Evolutionary conservation across 352 stramenopile species (phyloP), one percentile per base, ranked within the genome.

Genomic region (Lagenidium sp.): DNA sequence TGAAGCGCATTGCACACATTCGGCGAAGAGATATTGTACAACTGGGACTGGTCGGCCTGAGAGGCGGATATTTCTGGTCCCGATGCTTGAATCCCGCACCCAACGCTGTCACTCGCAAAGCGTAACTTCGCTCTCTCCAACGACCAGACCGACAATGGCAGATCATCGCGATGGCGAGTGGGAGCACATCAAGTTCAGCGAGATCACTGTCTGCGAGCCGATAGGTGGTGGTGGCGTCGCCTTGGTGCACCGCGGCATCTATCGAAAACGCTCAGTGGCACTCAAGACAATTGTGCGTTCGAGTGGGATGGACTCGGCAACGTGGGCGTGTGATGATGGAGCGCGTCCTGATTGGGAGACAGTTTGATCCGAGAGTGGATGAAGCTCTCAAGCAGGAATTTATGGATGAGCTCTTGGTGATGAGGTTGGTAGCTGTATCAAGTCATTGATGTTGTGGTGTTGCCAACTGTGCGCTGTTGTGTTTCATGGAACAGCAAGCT

Each of bases 401-500:
- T 48, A 86, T 96, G 82, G 85, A 97, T 48, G 88, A 97, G 55
- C 56, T 97, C n/a, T 66, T 93, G 6, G 79, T 96, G 4, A 93
- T 96, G 71, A 90, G 72, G 66, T 88, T 23, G n/a, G 41, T 53
- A 20, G 1, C 8, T 1, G 18, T 19, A n/a, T 36, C 18, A 35
- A 16, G 10, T 7, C 21, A 39, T 18, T 6, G 10, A 13, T 37
- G 15, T 12, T 22, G 13, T 56, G 60, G 80, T 36, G 6, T n/a
- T 23, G 11, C 4, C 15, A 16, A 34, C 4, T 34, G 1, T 4
- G 36, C 20, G 11, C 15, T 21, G 15, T 36, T 36, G 7, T n/a
- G 20, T 7, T 19, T 13, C n/a, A 21, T 38, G 16, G 8, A 1
- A 30, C 21, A 78, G 72, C 45, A 81, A 80, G 41, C 43, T 91